Evolutionary conservation across 2,329 filamentous ascomycete genomes (phyloP), one percentile per base, ranked within the genome.

Genomic region (Paecilomyces formosus): DNA sequence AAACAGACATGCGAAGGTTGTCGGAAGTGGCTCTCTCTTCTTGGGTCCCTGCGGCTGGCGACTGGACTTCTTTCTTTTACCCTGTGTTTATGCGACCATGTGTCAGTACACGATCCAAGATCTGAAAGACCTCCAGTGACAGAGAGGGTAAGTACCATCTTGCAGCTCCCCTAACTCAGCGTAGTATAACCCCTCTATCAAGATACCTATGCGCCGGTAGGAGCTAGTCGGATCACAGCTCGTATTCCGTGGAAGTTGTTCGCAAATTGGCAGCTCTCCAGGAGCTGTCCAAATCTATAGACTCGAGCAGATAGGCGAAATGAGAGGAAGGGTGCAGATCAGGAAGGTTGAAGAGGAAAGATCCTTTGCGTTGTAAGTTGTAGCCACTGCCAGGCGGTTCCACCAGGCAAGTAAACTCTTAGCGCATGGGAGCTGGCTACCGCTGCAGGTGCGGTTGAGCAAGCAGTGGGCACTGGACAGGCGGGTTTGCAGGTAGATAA

Each of bases 1-100:
- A 78, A 99, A 99, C 53, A 99, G 86, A 73, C 94, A 99, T 58
- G 92, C 90, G 75, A 99, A 99, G n/a, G 85, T 85, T 2, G 90
- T 92, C 15, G 77, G 69, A n/a, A 80, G 73, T 26, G 77, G 76
- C 64, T 80, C 78, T 66, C 71, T 75, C 76, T 87, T 96, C 78
- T 90, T 94, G 26, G 89, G 87, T 62, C 88, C 90, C 73, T 86
- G 83, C 15, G 90, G 90, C 79, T 92, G 92, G 70, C 86, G 84
- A 57, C 91, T 88, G 26, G 89, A 89, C 83, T 85, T 85, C 79
- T 96, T 97, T 74, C 93, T 90, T 82, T 97, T 97, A 62, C 93
- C 93, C 93, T 91, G 62, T 8, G 30, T 18, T 21, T 12, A 18
- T 18, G 15, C 7, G 50, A 21, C 13, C 21, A 28, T 28, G 28